Evolutionary conservation across 2,329 filamentous ascomycete genomes (phyloP).

Genomic region (Lasiodiplodia hormozganensis): DNA sequence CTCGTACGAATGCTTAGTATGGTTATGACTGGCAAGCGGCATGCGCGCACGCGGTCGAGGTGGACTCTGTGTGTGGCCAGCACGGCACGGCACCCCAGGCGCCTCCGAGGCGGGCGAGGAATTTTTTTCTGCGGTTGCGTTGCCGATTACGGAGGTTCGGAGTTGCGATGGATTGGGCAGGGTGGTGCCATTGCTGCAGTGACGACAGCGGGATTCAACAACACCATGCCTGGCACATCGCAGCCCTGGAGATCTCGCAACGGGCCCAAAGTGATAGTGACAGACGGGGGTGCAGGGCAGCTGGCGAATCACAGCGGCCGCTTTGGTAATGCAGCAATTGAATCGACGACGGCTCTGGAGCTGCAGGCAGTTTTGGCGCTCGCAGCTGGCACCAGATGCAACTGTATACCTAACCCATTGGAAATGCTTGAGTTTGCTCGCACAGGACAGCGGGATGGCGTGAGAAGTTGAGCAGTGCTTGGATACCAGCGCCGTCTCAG

Average conservation of each 20-base stretch:
- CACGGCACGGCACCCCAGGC: neutral
- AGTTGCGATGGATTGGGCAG: neutral
- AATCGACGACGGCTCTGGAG: neutral
- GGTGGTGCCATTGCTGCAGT: neutral
- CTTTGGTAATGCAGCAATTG: conserved; percentile 24
- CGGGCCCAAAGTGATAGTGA: neutral
- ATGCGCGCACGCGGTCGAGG: neutral
- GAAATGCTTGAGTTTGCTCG: neutral
- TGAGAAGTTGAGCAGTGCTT: conserved; percentile 8
- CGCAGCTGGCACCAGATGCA: neutral
- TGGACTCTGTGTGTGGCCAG: conserved; percentile 2
- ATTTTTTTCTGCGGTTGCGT: conserved; percentile 6
- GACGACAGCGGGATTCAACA: neutral
- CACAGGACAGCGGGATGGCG: conserved; percentile 6
- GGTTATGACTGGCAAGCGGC: neutral
- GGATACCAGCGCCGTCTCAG: conserved; percentile 9
- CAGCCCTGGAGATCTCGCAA: neutral
- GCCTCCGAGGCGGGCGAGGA: neutral
- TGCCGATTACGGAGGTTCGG: conserved; percentile 17
- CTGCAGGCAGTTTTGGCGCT: neutral
- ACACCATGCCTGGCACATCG: neutral
- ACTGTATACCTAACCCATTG: neutral
- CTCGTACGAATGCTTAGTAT: conserved; percentile 1
- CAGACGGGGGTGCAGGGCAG: neutral
- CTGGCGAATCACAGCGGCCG: conserved; percentile 14